phyloP scores from a whole-genome alignment of 805 yeast species.

The Ogataea kodamae region DNA sequence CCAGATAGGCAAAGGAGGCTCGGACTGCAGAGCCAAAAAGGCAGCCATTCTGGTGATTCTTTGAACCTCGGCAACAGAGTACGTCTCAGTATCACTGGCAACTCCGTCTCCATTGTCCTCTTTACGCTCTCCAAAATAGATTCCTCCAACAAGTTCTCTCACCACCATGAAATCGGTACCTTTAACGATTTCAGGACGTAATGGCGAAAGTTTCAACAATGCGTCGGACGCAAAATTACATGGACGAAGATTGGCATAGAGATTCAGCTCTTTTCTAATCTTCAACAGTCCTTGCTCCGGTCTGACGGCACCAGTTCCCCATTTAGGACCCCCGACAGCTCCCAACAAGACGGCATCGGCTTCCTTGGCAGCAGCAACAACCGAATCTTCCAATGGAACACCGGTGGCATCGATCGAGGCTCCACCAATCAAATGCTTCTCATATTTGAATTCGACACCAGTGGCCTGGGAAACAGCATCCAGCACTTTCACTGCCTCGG shows the following conservation, averaged over 20 bases:
- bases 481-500: conserved; percentile 89
- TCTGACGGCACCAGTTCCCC: conserved; percentile 96
- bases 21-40: conserved; percentile 85
- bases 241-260: conserved; percentile 96
- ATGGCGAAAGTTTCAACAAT: conserved; percentile 81
- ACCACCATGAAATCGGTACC: conserved; percentile 94
- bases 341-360: conserved; percentile 96
- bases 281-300: conserved; percentile 96
- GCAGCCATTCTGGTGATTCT: conserved; percentile 99
- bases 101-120: conserved; percentile 86
- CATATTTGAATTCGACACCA: conserved; percentile 64
- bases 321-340: conserved; percentile 99
- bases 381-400: conserved; percentile 79
- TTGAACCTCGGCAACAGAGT: conserved; percentile 87
- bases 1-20: conserved; percentile 95
- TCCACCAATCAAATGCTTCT: conserved; percentile 90
- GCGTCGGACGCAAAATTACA: conserved; percentile 88
- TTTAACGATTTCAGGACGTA: conserved; percentile 75
- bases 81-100: conserved; percentile 93
- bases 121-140: conserved; percentile 91
- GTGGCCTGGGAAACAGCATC: conserved; percentile 67
- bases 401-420: conserved; percentile 98
- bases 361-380: conserved; percentile 75
- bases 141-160: conserved; percentile 97
- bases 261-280: conserved; percentile 89